Base-by-base conservation (phyloP, 2,329 filamentous ascomycete species). In the Lanzia echinophila region DNA sequence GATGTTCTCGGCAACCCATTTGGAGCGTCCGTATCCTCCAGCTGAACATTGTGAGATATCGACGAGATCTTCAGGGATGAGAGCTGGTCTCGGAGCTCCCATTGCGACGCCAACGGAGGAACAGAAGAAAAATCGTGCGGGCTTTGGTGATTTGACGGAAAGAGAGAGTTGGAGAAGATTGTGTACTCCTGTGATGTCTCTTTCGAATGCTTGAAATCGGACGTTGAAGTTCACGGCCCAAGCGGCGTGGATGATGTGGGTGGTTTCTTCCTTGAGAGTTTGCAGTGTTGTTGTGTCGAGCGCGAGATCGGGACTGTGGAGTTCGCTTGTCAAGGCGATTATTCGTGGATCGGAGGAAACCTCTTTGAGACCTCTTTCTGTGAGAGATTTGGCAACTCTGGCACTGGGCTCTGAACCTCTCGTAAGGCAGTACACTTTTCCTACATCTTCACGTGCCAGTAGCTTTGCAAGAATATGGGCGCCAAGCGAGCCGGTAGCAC, bases 401-500 rank as follows among this genome's bases (percentile, higher is more conserved):
- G 62, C 47, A 3, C 53, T 60, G 11, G 72, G 73, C 7, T 62
- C 50, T 5, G 66, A 58, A 19, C 62, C 55, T 22, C 79, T 72
- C 4, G 80, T 75, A 3, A 81, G 70, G 54, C 74, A 76, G 69
- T 77, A 81, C 2, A 82, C 68, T 6, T 68, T 69, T 22, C 69
- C 67, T 38, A 87, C 71, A 32, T 79, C 78, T 7, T 78, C 73
- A n/a, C 79, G 72, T 2, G 75, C 71, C 2, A 79, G 76, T 17
- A 87, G 73, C 13, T 81, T 75, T 3, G 78, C 75, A 2, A 81
- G 71, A 1, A 84, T 69, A 60, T 84, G 81, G 0, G 79, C 73
- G 1, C 84, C 84, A 0, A 87, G 71, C 1, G 82, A 83, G 1
- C 84, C 83, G 0, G 84, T 87, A 0, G 77, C 76, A 0, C 84